phyloP scores from a whole-genome alignment of 441 rosid species.

The Adansonia madagascariensis region DNA sequence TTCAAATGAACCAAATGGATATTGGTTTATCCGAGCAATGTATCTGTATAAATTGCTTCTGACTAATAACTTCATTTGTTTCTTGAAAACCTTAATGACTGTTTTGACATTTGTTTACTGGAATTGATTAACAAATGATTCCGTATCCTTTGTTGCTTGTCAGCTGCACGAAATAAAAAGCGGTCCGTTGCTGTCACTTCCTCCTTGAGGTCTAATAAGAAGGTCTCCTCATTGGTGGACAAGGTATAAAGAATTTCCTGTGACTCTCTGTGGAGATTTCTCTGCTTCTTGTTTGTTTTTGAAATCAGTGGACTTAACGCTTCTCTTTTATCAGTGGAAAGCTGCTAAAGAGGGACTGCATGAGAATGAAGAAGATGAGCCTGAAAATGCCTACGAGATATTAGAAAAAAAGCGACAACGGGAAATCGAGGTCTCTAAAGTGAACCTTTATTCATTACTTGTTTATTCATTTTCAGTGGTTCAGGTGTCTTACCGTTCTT shows the following conservation, averaged over 20 bases:
- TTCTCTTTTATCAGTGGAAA: slow-evolving; percentile 69
- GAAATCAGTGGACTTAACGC: slow-evolving; percentile 10
- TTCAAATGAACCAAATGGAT: not conserved
- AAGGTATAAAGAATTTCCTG: slow-evolving; percentile 54
- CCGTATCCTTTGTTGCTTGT: slow-evolving; percentile 13
- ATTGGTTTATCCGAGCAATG: not conserved
- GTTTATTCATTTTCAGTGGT: slow-evolving; percentile 13
- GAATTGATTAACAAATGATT: not conserved
- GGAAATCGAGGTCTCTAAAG: slow-evolving; percentile 69
- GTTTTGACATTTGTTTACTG: slow-evolving; percentile 1
- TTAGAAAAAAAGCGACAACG: slow-evolving; percentile 77
- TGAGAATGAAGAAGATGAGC: slow-evolving; percentile 76
- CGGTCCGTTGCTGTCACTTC: slow-evolving; percentile 70
- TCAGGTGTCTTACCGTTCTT: slow-evolving; percentile 21
- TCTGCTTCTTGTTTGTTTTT: slow-evolving; percentile 17
- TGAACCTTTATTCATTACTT: slow-evolving; percentile 9
- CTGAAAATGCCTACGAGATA: slow-evolving; percentile 61
- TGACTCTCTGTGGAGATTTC: slow-evolving; percentile 10
- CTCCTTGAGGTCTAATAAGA: slow-evolving; percentile 84
- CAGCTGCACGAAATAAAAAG: slow-evolving; percentile 76
- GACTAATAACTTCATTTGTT: not conserved
- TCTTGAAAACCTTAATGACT: not conserved
- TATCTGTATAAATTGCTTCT: not conserved
- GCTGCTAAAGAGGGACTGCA: slow-evolving; percentile 96
- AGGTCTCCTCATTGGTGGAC: slow-evolving; percentile 92